These are phyloP conservation scores for Ganoderma lucidum DNA, from an alignment of 1,284 basidiomycete genomes.

Conservation along the genomic window DNA sequence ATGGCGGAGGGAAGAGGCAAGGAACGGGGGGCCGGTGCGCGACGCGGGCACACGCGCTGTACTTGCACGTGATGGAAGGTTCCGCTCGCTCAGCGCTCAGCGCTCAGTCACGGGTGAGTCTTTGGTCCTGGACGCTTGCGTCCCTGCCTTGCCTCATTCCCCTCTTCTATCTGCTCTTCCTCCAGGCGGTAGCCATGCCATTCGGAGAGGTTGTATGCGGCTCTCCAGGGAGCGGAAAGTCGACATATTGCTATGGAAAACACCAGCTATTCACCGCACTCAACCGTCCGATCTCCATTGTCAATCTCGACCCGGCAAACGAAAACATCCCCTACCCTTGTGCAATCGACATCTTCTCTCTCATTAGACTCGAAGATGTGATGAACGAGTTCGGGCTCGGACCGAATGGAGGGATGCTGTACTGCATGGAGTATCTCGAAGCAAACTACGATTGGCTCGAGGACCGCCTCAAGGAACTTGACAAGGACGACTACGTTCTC, in stretches of 20 bases:
- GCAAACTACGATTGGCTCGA: conserved; percentile 97
- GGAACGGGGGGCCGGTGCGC: neutral
- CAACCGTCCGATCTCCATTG: conserved; percentile 84
- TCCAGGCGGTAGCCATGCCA: conserved; percentile 57
- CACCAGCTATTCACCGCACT: conserved; percentile 92
- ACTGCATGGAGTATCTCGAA: conserved; percentile 98
- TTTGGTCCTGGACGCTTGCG: neutral
- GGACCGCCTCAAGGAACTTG: conserved; percentile 71
- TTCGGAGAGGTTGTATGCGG: conserved; percentile 92
- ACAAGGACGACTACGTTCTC: conserved; percentile 83
- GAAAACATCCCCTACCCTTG: conserved; percentile 92
- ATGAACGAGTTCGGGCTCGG: conserved; percentile 91
- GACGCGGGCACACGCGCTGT: neutral
- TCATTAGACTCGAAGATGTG: conserved; percentile 90
- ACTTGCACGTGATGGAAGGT: neutral
- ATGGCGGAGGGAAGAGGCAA: neutral
- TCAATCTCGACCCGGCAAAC: conserved; percentile 98
- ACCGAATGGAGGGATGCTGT: conserved; percentile 97
- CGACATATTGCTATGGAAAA: conserved; percentile 94
- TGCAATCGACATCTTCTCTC: conserved; percentile 84
- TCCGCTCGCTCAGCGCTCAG: neutral
- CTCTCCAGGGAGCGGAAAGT: conserved; percentile 93
- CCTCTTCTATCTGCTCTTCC: neutral
- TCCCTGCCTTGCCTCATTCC: neutral
- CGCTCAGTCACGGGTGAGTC: too few species aligned